Conservation (phyloP, 345 rosid genomes). For the Aquilaria sinensis region DNA sequence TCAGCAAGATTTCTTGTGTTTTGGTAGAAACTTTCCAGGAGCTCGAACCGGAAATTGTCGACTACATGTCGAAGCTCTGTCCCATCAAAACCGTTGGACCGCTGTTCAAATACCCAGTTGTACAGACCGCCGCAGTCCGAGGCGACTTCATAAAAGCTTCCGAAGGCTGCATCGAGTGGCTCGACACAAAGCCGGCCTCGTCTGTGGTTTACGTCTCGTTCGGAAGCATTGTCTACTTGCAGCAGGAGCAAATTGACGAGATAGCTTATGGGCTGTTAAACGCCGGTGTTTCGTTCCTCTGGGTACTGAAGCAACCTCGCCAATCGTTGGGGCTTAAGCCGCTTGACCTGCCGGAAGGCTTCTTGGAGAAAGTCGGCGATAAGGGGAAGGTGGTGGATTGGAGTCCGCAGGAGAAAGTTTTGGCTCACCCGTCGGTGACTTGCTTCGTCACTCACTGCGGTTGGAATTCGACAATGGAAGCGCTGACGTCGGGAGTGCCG, state of each 20-base stretch:
- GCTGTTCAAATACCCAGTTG: constrained; percentile 43
- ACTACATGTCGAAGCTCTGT: constrained; percentile 50
- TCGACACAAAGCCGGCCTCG: constrained; percentile 45
- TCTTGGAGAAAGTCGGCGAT: constrained; percentile 44
- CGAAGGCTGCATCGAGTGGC: constrained; percentile 74
- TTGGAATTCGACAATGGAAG: constrained; percentile 87
- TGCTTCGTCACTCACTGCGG: constrained; percentile 88
- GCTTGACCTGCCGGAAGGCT: constrained; percentile 55
- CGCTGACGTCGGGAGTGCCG: constrained; percentile 58
- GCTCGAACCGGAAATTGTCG: constrained; percentile 60
- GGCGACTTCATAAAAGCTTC: constrained; percentile 41
- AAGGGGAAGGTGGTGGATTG: constrained; percentile 60
- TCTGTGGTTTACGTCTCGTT: constrained; percentile 87
- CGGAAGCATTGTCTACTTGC: constrained; percentile 56
- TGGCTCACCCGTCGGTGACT: constrained; percentile 59
- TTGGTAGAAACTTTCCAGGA: constrained; percentile 69
- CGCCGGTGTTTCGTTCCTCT: constrained; percentile 55
- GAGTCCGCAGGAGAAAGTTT: constrained; percentile 76
- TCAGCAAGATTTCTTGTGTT: constrained; percentile 60
- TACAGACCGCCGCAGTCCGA: constrained; percentile 22
- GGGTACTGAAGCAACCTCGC: constrained; percentile 61
- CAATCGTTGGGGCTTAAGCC: constrained; percentile 23
- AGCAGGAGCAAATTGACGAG: constrained; percentile 69
- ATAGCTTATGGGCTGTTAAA: constrained; percentile 57
- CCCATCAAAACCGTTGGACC: constrained; percentile 55